Evolutionary conservation across 2,329 filamentous ascomycete genomes (phyloP).

Genomic region (Phaeosphaeriaceae sp.): DNA sequence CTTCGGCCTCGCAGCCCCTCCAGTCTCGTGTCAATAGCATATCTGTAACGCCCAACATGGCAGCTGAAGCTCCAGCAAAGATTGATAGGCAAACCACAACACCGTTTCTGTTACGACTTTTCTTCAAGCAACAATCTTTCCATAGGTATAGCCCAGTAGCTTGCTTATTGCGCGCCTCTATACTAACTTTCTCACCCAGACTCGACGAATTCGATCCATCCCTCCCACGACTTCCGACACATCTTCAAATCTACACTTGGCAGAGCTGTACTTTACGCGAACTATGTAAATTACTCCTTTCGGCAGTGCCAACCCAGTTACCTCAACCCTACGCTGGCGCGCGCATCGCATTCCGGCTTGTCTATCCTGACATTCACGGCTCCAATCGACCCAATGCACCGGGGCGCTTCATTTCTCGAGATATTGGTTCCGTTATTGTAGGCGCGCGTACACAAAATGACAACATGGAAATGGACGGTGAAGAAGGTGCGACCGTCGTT

Average conservation of each 20-base stretch:
- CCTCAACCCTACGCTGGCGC: constrained; percentile 79
- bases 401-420: constrained; percentile 75
- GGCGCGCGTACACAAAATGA: constrained; percentile 51
- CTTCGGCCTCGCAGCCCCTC: background rate
- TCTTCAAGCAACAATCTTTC: constrained; percentile 77
- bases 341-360: constrained; percentile 83
- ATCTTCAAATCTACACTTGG: constrained; percentile 87
- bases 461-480: constrained; percentile 21
- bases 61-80: constrained; percentile 37
- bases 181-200: constrained; percentile 50
- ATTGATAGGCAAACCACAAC: constrained; percentile 74
- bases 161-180: no score
- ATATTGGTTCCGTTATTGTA: constrained; percentile 82
- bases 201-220: constrained; percentile 70
- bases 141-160: constrained; percentile 62
- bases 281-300: constrained; percentile 76
- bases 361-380: constrained; percentile 75
- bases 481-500: constrained; percentile 22
- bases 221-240: constrained; percentile 64
- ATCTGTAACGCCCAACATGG: constrained; percentile 40
- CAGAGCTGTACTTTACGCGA: constrained; percentile 79
- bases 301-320: constrained; percentile 70
- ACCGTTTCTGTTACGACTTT: constrained; percentile 85
- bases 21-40: background rate
- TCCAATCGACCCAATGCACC: constrained; percentile 51